Base-by-base conservation (phyloP, 1,284 basidiomycete species). In the Cutaneotrichosporon sp. region DNA sequence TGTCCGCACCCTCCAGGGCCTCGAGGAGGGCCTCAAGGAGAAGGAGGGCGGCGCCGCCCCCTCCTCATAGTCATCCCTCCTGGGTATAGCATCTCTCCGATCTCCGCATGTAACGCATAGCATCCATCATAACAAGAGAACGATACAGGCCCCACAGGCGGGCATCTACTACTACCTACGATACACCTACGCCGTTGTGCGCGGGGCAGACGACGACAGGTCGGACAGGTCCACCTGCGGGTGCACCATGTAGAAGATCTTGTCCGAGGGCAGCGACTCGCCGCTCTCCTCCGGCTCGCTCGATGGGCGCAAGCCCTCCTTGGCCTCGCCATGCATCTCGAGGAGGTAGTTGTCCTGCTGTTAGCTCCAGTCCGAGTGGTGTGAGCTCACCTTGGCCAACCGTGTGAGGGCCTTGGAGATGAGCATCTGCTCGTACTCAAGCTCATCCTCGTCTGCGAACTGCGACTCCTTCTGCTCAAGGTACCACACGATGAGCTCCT, bases 401-500 rank as follows among this genome's bases (percentile, higher is more conserved):
- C 92, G 94, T 69, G 83, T 86, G 65, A 99, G 78, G 72, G 97
- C 89, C 81, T 98, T 99, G 50, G 85, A 87, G 66, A 98, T 87
- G 61, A 99, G 82, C 76, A 92, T 90, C 70, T 88, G 89, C 81
- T 99, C 92, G 68, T 90, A 88, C 70, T 97, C 92, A n/a, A 97
- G 81, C 73, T 95, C 89, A 59, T 95, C 92, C 16, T 93, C 84
- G 53, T 89, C 87, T 65, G 90, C 86, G 52, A 98, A 83, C 67
- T 93, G 89, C 36, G 84, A 82, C 79, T 99, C 97, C 77, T 87
- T 89, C 65, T 87, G 82, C 81, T 99, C 94, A 56, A 99, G 84
- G 77, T 98, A 99, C 94, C 94, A 97, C 77, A 97, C 91, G 64
- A 97, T 89, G 50, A 99, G 84, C 72, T 95, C 93, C 66, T 95